Evolutionary conservation across 768 basidiomycete genomes (phyloP).

Genomic region (Lactarius quietus): DNA sequence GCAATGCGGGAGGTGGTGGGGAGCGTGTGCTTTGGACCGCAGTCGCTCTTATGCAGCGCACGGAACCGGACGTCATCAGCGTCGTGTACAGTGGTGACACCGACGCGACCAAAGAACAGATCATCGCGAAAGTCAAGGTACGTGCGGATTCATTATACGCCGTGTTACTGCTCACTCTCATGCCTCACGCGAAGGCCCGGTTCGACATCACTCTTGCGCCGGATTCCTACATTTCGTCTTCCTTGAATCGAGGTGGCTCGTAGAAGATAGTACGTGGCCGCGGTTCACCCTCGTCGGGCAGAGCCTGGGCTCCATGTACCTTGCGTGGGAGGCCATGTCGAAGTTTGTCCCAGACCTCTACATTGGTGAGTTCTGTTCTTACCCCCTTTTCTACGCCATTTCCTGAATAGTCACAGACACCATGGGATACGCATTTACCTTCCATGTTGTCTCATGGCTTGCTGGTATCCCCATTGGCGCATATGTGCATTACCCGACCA

Average conservation of each 20-base stretch:
- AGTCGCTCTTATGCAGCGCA: slow-evolving; percentile 67
- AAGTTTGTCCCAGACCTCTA: slow-evolving; percentile 83
- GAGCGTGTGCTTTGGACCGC: slow-evolving; percentile 96
- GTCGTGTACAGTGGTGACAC: slow-evolving; percentile 90
- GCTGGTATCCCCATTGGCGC: slow-evolving; percentile 73
- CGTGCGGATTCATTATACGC: slow-evolving; percentile 9
- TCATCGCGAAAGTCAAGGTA: slow-evolving; percentile 80
- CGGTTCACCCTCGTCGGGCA: slow-evolving; percentile 93
- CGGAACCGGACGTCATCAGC: slow-evolving; percentile 59
- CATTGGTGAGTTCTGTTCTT: slow-evolving; percentile 56
- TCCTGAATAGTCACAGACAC: slow-evolving; percentile 56
- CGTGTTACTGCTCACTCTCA: neutral
- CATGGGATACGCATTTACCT: slow-evolving; percentile 97
- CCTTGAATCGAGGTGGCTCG: slow-evolving; percentile 59
- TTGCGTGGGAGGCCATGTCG: slow-evolving; percentile 80
- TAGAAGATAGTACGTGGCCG: slow-evolving; percentile 82
- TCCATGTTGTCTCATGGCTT: slow-evolving; percentile 66
- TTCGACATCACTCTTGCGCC: slow-evolving; percentile 77
- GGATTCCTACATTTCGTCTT: slow-evolving; percentile 75
- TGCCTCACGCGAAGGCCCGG: slow-evolving; percentile 48
- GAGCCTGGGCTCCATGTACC: slow-evolving; percentile 79
- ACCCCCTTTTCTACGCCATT: neutral
- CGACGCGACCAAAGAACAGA: slow-evolving; percentile 73
- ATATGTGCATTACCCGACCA: slow-evolving; percentile 96
- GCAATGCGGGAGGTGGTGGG: slow-evolving; percentile 96